Conservation (phyloP, 1,284 basidiomycete species). For the Singerocomus rubriflavus region DNA sequence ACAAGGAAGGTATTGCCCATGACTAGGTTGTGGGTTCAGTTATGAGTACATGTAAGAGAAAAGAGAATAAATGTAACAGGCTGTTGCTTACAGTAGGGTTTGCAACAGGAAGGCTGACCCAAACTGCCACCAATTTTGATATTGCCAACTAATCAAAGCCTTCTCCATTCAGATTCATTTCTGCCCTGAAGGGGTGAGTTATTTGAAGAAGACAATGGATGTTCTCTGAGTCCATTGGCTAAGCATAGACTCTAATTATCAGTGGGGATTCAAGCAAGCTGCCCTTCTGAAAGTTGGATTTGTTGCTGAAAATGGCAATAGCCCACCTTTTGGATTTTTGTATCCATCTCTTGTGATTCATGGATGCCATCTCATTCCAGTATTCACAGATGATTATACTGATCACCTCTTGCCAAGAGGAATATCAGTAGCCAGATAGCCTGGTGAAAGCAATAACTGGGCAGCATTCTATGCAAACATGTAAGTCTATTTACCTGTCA, state of each 20-base stretch:
- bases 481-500: too few relatives aligned
- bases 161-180: neutral
- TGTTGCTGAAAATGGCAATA: neutral
- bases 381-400: constrained; percentile 2
- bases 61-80: too few relatives aligned
- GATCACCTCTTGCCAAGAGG: neutral
- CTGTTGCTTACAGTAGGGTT: too few relatives aligned
- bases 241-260: too few relatives aligned
- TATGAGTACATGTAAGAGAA: too few relatives aligned
- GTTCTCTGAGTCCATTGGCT: too few relatives aligned
- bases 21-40: too few relatives aligned
- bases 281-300: constrained; percentile 14
- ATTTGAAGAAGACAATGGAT: too few relatives aligned
- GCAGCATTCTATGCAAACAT: neutral
- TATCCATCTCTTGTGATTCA: constrained; percentile 13
- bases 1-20: too few relatives aligned
- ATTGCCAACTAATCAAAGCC: neutral
- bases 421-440: neutral
- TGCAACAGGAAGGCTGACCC: constrained; percentile 23
- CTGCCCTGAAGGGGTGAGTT: too few relatives aligned
- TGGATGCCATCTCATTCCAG: constrained; percentile 13
- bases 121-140: constrained; percentile 8
- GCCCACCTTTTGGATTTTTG: constrained; percentile 9
- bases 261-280: neutral
- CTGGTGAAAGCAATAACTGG: neutral